A percentile compares a stretch with the other conserved stretches of the same genome.
Conservation (phyloP, 352 stramenopile genomes). For the Globisporangium cylindrosporum region DNA sequence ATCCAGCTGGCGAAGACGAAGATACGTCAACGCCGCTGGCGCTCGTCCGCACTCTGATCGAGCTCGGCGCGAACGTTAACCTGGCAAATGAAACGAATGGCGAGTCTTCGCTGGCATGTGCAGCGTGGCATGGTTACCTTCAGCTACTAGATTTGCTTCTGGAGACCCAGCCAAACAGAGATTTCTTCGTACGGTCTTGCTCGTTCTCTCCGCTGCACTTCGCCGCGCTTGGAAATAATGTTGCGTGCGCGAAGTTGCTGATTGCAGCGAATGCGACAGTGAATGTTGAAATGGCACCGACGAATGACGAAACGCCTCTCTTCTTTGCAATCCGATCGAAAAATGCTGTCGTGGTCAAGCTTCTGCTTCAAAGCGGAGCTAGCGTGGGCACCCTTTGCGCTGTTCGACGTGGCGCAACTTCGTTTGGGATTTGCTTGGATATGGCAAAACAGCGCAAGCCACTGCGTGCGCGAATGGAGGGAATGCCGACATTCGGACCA, state of each 20-base stretch:
- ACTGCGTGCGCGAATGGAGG: neutral
- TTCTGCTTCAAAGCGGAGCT: slow-evolving; percentile 41
- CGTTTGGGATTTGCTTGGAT: slow-evolving; percentile 33
- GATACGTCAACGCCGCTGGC: slow-evolving; percentile 25
- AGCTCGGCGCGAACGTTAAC: slow-evolving; percentile 52
- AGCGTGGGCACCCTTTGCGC: slow-evolving; percentile 41
- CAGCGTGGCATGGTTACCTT: slow-evolving; percentile 47
- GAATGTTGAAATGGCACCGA: slow-evolving; percentile 34
- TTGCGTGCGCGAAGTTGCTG: slow-evolving; percentile 42
- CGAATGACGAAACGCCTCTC: slow-evolving; percentile 43
- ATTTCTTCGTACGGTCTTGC: slow-evolving; percentile 32
- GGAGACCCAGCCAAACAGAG: slow-evolving; percentile 37
- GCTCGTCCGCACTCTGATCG: slow-evolving; percentile 42
- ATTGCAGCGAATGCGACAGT: slow-evolving; percentile 31
- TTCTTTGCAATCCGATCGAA: slow-evolving; percentile 63
- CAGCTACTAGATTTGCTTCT: slow-evolving; percentile 47
- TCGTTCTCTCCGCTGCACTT: slow-evolving; percentile 65
- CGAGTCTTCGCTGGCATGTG: slow-evolving; percentile 50
- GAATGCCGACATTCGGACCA: neutral
- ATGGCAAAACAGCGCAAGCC: slow-evolving; percentile 8
- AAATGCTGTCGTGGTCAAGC: slow-evolving; percentile 40
- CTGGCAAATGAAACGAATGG: slow-evolving; percentile 47
- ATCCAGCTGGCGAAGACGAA: neutral
- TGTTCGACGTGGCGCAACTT: slow-evolving; percentile 32
- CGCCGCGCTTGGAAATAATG: slow-evolving; percentile 36